These are phyloP conservation scores for Desmodesmus armatus DNA, from an alignment of 139 green algal species.

Conservation along the genomic window DNA sequence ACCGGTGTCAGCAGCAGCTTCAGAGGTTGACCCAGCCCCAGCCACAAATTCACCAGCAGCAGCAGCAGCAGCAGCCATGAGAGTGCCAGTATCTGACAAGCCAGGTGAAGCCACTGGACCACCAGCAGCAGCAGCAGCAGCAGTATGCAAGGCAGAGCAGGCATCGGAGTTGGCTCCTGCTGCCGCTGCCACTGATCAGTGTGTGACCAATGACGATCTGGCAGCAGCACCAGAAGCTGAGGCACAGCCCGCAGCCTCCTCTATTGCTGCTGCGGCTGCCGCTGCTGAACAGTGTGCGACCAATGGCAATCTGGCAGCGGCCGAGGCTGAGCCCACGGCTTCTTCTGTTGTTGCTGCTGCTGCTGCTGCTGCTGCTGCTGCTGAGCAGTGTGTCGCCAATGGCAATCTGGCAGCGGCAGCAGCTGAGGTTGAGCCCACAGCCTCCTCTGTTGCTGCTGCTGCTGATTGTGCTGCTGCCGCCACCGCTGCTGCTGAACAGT, in stretches of 20 bases:
- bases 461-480: not conserved
- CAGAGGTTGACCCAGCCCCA: not conserved
- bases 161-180: not conserved
- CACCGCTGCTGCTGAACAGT: not conserved
- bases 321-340: not conserved
- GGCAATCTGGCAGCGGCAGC: not conserved
- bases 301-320: too few species aligned
- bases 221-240: not conserved
- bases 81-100: not conserved
- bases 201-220: not conserved
- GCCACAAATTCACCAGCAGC: not conserved
- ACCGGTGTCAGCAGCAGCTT: not conserved
- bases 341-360: not conserved
- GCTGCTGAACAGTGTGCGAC: too few species aligned
- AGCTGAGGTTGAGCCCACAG: not conserved
- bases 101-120: not conserved
- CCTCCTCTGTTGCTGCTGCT: not conserved
- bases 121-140: not conserved
- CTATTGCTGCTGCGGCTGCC: not conserved
- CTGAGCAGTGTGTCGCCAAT: too few species aligned
- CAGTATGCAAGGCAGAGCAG: not conserved
- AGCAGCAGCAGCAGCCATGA: too few species aligned
- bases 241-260: not conserved
- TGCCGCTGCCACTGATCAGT: not conserved
- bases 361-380: not conserved